Evolutionary conservation across 148 eudicot species (phyloP), one percentile per base, ranked within the genome.

Genomic region (Rhododendron vialii): DNA sequence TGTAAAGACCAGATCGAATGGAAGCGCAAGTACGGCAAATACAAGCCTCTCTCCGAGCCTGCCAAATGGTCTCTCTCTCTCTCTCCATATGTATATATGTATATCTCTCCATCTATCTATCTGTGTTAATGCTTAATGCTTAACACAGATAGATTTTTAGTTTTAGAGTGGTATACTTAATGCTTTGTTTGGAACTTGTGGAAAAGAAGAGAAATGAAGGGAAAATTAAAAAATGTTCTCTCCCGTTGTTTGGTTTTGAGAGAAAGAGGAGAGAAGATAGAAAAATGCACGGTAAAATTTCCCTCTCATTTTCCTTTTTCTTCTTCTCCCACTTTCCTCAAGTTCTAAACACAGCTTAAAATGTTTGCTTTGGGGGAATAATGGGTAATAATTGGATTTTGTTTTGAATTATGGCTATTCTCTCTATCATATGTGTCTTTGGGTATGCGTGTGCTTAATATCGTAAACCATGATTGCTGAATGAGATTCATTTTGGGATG

Each of bases 1-100:
- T 97, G 99, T 85, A 94, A 85, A 80, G 98, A 94, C n/a, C 98
- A 97, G 86, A 97, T 97, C 79, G 98, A 94, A 82, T 97, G 99
- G 99, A 97, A 97, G 69, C 98, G 99, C 83, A 97, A 93, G 87
- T 97, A 97, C 76, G 99, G 99, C 82, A 97, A 97, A 88, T 97
- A 97, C 90, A 97, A 97, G 86, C 88, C 94, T 81, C 92, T 97
- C 5, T 75, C 90, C 11, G 98, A 97, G 84, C 95, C 98, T 71
- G 89, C 98, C 20, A 96, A 96, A 89, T 96, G 99, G 99, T 96
- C 69, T 63, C 71, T n/a, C 71, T 63, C 73, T 67, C 75, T 69
- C 36, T 30, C 30, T 65, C 13, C n/a, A 8, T n/a, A 2, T 65
- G 4, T n/a, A 10, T n/a, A 10, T 24, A 36, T 36, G 38, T 2